Conservation (phyloP, 208 protist genomes). For the Wallacemonas sp. region DNA sequence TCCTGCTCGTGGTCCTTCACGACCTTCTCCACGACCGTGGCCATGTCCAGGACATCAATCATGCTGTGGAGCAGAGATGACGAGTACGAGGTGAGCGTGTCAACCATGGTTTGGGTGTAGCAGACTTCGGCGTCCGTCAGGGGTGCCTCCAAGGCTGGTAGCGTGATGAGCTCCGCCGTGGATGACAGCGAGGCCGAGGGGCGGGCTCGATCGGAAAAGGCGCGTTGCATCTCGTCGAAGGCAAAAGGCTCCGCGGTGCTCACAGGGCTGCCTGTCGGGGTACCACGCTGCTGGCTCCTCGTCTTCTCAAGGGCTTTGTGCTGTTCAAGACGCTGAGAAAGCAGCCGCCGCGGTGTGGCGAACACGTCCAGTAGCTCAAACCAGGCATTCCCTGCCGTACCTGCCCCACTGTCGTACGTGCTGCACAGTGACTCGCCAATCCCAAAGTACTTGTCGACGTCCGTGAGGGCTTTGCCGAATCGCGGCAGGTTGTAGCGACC, state of each 20-base stretch:
- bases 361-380: slow-evolving; percentile 69
- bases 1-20: slow-evolving; percentile 53
- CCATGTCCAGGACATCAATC: slow-evolving; percentile 51
- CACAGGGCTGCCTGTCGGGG: not conserved
- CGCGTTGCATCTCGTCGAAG: slow-evolving; percentile 21
- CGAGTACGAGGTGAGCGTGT: slow-evolving; percentile 57
- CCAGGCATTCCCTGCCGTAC: slow-evolving; percentile 37
- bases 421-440: slow-evolving; percentile 48
- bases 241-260: slow-evolving; percentile 20
- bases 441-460: slow-evolving; percentile 36
- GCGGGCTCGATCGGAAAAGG: not conserved
- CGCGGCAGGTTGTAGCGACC: not conserved
- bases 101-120: slow-evolving; percentile 35
- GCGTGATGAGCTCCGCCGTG: slow-evolving; percentile 17
- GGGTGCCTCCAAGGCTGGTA: slow-evolving; percentile 2
- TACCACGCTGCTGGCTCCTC: not conserved
- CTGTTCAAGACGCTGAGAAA: slow-evolving; percentile 28
- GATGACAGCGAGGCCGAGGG: slow-evolving; percentile 5
- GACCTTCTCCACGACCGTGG: slow-evolving; percentile 48
- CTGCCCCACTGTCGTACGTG: slow-evolving; percentile 26
- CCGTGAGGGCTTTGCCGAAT: not conserved
- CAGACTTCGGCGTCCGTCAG: slow-evolving; percentile 13
- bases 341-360: slow-evolving; percentile 46
- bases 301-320: not conserved
- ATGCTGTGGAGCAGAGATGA: slow-evolving; percentile 46